Evolutionary conservation across 768 basidiomycete genomes (phyloP), one percentile per base, ranked within the genome.

Genomic region (Gloeostereum incarnatum): DNA sequence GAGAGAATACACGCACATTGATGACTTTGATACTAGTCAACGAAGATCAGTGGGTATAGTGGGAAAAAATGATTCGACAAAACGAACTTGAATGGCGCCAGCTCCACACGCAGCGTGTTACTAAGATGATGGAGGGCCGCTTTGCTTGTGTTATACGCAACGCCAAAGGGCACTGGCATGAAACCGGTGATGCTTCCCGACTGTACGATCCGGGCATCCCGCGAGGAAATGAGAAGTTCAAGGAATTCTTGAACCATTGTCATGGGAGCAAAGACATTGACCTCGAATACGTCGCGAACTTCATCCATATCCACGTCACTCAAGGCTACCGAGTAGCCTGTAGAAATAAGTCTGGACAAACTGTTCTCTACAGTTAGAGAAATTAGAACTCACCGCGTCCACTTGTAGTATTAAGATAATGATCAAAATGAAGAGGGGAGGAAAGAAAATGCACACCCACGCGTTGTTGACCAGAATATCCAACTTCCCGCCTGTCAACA

Each of bases 381-480:
- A 8, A 21, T 7, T 7, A 19, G 26, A 14, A 18, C 45, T 9
- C 18, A 36, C 45, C 38, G 41, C 41, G 38, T 27, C 45, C 45
- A n/a, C 45, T 47, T n/a, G 19, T 6, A 40, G 4, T 3, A 2
- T 14, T n/a, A 36, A 21, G 39, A 37, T 11, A 16, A n/a, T 36
- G 35, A 6, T 37, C 7, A 10, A 37, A 31, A 19, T 11, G 13
- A 14, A 26, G 4, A 20, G 14, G n/a, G 6, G 6, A 13, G n/a
- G n/a, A n/a, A n/a, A n/a, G n/a, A 29, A 35, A 21, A 25, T 29
- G 24, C 24, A 33, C 4, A 41, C 45, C 31, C 30, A 55, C 54
- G 54, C 52, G 37, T 55, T 55, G 34, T 51, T 60, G 6, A 59
- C 52, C 7, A 58, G 44, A n/a, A 60, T 49, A 32, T 60, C 55